These are phyloP conservation scores for Lecanoromycetidae sp. DNA, from an alignment of 2,329 filamentous ascomycete species.

Conservation along the genomic window DNA sequence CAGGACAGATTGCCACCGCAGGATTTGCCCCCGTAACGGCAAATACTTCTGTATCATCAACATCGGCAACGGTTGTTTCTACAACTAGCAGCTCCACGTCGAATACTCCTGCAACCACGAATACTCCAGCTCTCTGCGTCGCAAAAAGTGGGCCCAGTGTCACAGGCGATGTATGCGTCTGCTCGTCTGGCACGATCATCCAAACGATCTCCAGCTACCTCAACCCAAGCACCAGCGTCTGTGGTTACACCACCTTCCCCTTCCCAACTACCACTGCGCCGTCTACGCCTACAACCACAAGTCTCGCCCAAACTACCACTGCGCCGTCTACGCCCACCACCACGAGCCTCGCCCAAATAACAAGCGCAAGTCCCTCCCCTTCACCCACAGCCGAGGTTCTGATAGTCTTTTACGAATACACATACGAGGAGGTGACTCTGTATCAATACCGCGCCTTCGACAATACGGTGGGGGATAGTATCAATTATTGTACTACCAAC, in stretches of 20 bases:
- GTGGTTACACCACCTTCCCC: not conserved
- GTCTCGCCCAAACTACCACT: not conserved
- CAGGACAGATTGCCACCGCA: not conserved
- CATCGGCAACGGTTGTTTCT: no score
- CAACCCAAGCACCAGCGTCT: not conserved
- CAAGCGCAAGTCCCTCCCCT: not conserved
- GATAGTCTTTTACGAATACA: not conserved
- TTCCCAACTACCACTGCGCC: slow-evolving; percentile 5
- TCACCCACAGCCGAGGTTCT: not conserved
- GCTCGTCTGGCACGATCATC: not conserved
- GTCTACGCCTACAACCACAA: slow-evolving; percentile 11
- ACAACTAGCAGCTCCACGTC: no score
- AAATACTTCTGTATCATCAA: no score
- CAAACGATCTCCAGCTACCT: not conserved
- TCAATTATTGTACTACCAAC: not conserved
- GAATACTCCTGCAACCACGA: no score
- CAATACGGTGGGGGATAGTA: not conserved
- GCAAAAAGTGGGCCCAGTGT: no score
- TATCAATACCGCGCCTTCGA: not conserved
- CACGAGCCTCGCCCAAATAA: not conserved
- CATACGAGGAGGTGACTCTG: not conserved
- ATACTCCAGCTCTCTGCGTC: no score
- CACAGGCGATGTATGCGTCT: not conserved
- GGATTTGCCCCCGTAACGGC: no score
- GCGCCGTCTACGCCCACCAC: not conserved